phyloP scores from a whole-genome alignment of 768 basidiomycete genomes.

The Psilocybe tampanensis region DNA sequence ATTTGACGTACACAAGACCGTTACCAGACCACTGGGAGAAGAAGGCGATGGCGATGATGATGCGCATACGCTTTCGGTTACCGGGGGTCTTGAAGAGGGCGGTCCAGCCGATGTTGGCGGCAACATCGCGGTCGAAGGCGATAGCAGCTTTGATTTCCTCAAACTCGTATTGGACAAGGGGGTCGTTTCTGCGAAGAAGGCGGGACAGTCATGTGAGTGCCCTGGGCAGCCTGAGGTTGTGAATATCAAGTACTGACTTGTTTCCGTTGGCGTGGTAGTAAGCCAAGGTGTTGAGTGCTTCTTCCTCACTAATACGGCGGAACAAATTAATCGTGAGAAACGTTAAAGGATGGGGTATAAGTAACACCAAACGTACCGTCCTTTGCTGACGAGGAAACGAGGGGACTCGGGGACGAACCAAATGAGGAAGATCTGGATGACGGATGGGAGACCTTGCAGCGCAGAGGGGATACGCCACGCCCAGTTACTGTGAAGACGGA shows the following conservation, averaged over 20 bases:
- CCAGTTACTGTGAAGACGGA: slow-evolving; percentile 60
- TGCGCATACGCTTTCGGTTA: slow-evolving; percentile 55
- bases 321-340: background rate
- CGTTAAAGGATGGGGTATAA: background rate
- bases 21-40: slow-evolving; percentile 65
- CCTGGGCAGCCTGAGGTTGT: background rate
- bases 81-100: slow-evolving; percentile 50
- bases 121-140: slow-evolving; percentile 42
- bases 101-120: slow-evolving; percentile 44
- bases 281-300: slow-evolving; percentile 52
- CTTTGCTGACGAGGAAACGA: slow-evolving; percentile 56
- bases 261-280: slow-evolving; percentile 60
- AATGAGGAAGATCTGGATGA: slow-evolving; percentile 60
- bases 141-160: slow-evolving; percentile 67
- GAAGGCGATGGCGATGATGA: slow-evolving; percentile 60
- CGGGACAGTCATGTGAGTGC: background rate
- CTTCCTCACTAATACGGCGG: slow-evolving; percentile 32
- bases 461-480: slow-evolving; percentile 74
- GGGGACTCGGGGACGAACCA: slow-evolving; percentile 74
- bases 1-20: slow-evolving; percentile 45
- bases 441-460: slow-evolving; percentile 62
- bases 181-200: slow-evolving; percentile 42
- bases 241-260: slow-evolving; percentile 28
- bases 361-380: slow-evolving; percentile 28
- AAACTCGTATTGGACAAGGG: slow-evolving; percentile 62